Evolutionary conservation across 129 eudicot species (phyloP).

Genomic region (Flaveria brownii): DNA sequence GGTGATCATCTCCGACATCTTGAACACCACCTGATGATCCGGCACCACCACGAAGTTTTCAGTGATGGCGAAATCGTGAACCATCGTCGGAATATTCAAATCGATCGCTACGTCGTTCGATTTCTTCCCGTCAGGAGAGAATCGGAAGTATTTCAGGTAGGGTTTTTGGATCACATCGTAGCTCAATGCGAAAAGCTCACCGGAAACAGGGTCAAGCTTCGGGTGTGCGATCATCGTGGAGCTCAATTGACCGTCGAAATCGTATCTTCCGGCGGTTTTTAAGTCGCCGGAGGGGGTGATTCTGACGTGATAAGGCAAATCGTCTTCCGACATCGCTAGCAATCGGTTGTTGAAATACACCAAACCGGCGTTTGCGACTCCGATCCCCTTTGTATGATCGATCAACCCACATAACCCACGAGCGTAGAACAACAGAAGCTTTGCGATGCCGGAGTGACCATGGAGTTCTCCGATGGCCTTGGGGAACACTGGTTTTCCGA

Average conservation of each 20-base stretch:
- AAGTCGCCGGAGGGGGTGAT: constrained; percentile 51
- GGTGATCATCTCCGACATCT: constrained; percentile 52
- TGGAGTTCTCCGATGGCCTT: constrained; percentile 66
- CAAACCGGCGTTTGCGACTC: constrained; percentile 60
- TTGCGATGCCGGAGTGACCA: constrained; percentile 54
- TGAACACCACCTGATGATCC: constrained; percentile 63
- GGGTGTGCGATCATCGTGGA: constrained; percentile 65
- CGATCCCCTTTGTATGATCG: constrained; percentile 45
- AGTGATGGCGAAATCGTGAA: constrained; percentile 61
- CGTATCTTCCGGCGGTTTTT: constrained; percentile 44
- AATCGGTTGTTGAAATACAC: constrained; percentile 51
- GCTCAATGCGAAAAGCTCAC: constrained; percentile 49
- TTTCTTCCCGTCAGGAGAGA: constrained; percentile 50
- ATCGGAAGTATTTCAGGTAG: constrained; percentile 48
- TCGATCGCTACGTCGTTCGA: constrained; percentile 49
- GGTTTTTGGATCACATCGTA: constrained; percentile 54
- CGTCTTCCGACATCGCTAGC: constrained; percentile 61
- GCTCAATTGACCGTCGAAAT: constrained; percentile 37
- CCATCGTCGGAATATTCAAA: constrained; percentile 52
- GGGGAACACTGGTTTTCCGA: constrained; percentile 54
- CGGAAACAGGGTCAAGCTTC: constrained; percentile 48
- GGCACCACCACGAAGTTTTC: constrained; percentile 62
- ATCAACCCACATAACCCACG: constrained; percentile 51
- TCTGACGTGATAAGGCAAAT: constrained; percentile 49
- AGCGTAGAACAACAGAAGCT: constrained; percentile 46